phyloP scores from a whole-genome alignment of 352 stramenopile genomes.

The Pythium insidiosum region DNA sequence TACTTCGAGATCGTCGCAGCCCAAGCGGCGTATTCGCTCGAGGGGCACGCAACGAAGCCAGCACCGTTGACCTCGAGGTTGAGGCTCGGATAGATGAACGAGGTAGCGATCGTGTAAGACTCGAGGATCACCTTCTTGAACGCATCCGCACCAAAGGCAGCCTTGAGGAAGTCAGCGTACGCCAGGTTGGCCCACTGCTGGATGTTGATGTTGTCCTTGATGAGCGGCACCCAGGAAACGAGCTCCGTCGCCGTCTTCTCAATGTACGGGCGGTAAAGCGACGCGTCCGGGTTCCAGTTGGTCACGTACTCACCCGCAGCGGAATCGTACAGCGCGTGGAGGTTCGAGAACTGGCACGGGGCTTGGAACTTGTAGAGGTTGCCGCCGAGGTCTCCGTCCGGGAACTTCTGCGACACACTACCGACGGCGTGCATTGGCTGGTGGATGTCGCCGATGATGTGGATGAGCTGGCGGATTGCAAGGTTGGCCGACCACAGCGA shows the following conservation, averaged over 20 bases:
- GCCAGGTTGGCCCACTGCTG: slow-evolving; percentile 4
- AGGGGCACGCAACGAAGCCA: slow-evolving; percentile 31
- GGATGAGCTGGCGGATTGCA: slow-evolving; percentile 56
- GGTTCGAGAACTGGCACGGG: slow-evolving; percentile 46
- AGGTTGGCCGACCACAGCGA: slow-evolving; percentile 59
- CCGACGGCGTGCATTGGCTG: slow-evolving; percentile 50
- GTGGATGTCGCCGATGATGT: slow-evolving; percentile 58
- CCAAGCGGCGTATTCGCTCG: slow-evolving; percentile 24
- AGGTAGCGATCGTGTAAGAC: slow-evolving; percentile 18
- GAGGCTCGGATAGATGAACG: slow-evolving; percentile 18
- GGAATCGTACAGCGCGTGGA: slow-evolving; percentile 58
- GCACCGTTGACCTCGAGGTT: slow-evolving; percentile 18
- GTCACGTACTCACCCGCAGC: slow-evolving; percentile 45
- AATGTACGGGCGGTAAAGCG: slow-evolving; percentile 6
- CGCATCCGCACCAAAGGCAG: neutral
- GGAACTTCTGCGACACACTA: slow-evolving; percentile 33
- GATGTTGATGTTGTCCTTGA: slow-evolving; percentile 13
- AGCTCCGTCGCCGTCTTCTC: slow-evolving; percentile 38
- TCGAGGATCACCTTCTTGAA: slow-evolving; percentile 15
- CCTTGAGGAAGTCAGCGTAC: slow-evolving; percentile 14
- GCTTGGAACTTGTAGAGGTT: slow-evolving; percentile 48
- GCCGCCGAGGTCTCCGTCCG: slow-evolving; percentile 39
- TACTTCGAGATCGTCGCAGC: slow-evolving; percentile 28
- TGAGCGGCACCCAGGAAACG: slow-evolving; percentile 2
- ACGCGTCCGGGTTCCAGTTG: slow-evolving; percentile 35